Percentiles rank a stretch among this genome's conserved stretches.
Conservation (phyloP, 176 grass and related monocot genomes). For the Rhipidocladum racemiflorum region DNA sequence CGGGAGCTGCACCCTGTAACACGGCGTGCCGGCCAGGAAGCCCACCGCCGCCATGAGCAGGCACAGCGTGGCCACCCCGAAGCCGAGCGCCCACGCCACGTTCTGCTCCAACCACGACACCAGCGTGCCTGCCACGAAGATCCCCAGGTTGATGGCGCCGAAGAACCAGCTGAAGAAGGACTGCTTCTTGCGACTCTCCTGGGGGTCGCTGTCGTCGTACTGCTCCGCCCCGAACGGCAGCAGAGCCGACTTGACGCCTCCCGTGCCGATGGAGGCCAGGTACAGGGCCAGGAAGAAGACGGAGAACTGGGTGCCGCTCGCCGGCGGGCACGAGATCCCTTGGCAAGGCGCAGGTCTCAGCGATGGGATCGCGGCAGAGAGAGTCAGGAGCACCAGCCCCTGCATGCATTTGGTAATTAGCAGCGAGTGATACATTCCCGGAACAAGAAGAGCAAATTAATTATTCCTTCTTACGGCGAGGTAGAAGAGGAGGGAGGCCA, state of each 20-base stretch:
- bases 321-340: slow-evolving; percentile 40
- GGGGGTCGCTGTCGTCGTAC: slow-evolving; percentile 45
- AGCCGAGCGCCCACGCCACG: slow-evolving; percentile 65
- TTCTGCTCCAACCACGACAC: slow-evolving; percentile 69
- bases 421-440: too few relatives aligned
- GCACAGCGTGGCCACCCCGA: slow-evolving; percentile 58
- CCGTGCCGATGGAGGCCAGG: slow-evolving; percentile 67
- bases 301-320: slow-evolving; percentile 42
- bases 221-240: slow-evolving; percentile 87
- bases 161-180: slow-evolving; percentile 85
- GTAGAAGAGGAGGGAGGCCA: slow-evolving; percentile 56
- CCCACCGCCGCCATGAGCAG: slow-evolving; percentile 39
- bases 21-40: slow-evolving; percentile 55
- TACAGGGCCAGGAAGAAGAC: slow-evolving; percentile 70
- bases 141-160: slow-evolving; percentile 61
- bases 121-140: slow-evolving; percentile 64
- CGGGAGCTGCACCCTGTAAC: slow-evolving; percentile 47
- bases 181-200: slow-evolving; percentile 48
- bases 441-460: too few relatives aligned
- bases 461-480: slow-evolving; percentile 34
- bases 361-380: slow-evolving; percentile 48
- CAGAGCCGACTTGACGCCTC: slow-evolving; percentile 66
- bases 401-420: neutral
- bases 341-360: slow-evolving; percentile 52
- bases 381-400: slow-evolving; percentile 62